Percentiles rank a stretch among this genome's conserved stretches.
These are phyloP conservation scores for Ascodesmis nigricans DNA, from an alignment of 495 filamentous ascomycete genomes.

Conservation along the genomic window DNA sequence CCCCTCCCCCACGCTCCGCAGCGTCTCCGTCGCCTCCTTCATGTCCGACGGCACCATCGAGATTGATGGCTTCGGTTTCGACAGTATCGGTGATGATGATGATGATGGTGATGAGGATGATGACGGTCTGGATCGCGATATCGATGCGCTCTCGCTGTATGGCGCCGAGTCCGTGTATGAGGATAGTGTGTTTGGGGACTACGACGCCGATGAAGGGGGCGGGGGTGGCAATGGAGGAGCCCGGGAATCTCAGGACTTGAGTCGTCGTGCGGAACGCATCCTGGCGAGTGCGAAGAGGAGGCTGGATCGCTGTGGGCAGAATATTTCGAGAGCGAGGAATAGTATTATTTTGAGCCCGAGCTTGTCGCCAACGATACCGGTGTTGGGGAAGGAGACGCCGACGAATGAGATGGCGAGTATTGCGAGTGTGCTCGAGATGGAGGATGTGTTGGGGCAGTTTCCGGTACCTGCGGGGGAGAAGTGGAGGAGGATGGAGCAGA, in stretches of 20 bases:
- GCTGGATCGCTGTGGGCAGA: constrained; percentile 21
- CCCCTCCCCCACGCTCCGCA: constrained; percentile 7
- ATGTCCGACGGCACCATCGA: constrained; percentile 20
- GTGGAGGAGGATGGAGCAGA: background rate
- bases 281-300: constrained; percentile 21
- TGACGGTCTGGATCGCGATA: background rate
- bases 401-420: constrained; percentile 2
- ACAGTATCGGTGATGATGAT: constrained; percentile 10
- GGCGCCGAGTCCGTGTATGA: constrained; percentile 17
- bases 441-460: constrained; percentile 6
- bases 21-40: constrained; percentile 19
- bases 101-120: constrained; percentile 14
- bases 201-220: constrained; percentile 9
- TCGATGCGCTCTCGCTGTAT: constrained; percentile 9
- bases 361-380: constrained; percentile 11
- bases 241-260: constrained; percentile 5
- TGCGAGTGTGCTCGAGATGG: background rate
- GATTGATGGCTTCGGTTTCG: constrained; percentile 21
- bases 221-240: constrained; percentile 2
- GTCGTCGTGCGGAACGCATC: constrained; percentile 17
- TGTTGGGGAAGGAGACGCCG: background rate
- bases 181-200: constrained; percentile 18
- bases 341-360: constrained; percentile 15
- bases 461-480: background rate
- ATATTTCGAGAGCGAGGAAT: constrained; percentile 20